A percentile compares a stretch with the other conserved stretches of the same genome.
Conservation (phyloP, 1,284 basidiomycete genomes). For the Trichosporon ovoides region DNA sequence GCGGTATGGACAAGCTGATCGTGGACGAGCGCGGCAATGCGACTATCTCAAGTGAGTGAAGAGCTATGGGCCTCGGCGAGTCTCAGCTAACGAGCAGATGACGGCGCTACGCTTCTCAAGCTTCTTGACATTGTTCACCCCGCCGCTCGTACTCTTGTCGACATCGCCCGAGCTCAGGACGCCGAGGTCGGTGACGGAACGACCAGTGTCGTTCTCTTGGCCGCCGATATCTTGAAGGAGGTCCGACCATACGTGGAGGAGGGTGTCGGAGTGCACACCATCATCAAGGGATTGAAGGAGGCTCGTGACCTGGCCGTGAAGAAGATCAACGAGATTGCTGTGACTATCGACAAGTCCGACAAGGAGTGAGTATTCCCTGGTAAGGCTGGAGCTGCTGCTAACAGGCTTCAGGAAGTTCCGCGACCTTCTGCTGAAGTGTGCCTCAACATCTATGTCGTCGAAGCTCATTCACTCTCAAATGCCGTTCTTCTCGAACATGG, state of each 20-base stretch:
- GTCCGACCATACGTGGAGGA: conserved; percentile 89
- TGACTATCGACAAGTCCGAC: conserved; percentile 84
- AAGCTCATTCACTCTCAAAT: conserved; percentile 99
- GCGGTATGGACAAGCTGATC: conserved; percentile 96
- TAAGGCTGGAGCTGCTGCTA: no score
- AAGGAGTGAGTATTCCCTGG: conserved; percentile 72
- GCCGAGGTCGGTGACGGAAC: conserved; percentile 98
- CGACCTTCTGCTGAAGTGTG: conserved; percentile 90
- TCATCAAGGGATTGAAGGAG: conserved; percentile 91
- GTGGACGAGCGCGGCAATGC: conserved; percentile 87
- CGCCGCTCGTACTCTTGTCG: conserved; percentile 90
- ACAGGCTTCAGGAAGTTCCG: conserved; percentile 67
- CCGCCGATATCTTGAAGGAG: conserved; percentile 92
- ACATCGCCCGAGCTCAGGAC: conserved; percentile 96
- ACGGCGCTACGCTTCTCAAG: conserved; percentile 96
- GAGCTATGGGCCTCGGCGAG: conserved; percentile 10
- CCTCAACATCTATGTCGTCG: conserved; percentile 98
- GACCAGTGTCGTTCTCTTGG: conserved; percentile 88
- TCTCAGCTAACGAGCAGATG: conserved; percentile 52
- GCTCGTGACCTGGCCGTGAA: conserved; percentile 81
- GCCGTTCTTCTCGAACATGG: conserved; percentile 98
- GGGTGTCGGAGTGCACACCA: conserved; percentile 93
- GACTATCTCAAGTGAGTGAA: conserved; percentile 74
- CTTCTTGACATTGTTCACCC: conserved; percentile 96
- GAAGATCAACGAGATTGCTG: conserved; percentile 81